Percentiles rank a stretch among this genome's conserved stretches.
phyloP scores from a whole-genome alignment of 176 grass and related monocot genomes.

The Puccinellia tenuiflora region DNA sequence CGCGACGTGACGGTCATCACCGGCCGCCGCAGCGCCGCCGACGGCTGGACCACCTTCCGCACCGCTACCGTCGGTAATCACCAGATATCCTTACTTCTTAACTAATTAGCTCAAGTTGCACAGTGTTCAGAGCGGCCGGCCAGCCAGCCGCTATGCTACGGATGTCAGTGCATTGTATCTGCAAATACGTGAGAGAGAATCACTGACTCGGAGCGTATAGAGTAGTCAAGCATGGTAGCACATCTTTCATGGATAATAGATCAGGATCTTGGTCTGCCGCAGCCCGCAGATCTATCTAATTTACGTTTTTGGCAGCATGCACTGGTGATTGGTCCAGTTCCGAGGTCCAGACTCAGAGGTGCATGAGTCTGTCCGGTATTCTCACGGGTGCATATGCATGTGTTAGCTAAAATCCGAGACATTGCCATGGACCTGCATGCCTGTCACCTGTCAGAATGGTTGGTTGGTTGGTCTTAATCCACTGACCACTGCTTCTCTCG shows the following conservation, averaged over 20 bases:
- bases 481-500: neutral
- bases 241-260: neutral
- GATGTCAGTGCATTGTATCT: neutral
- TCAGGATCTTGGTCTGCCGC: neutral
- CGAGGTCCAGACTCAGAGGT: neutral
- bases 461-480: neutral
- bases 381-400: neutral
- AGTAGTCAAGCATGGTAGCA: neutral
- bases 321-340: neutral
- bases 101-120: neutral
- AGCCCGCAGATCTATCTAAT: neutral
- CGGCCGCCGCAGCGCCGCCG: slow-evolving; percentile 51
- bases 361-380: neutral
- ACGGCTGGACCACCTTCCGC: slow-evolving; percentile 68
- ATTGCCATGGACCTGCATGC: neutral
- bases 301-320: neutral
- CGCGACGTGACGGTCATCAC: slow-evolving; percentile 59
- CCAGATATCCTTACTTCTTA: neutral
- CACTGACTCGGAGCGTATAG: neutral
- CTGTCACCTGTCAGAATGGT: slow-evolving; percentile 1
- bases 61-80: slow-evolving; percentile 61
- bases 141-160: no score
- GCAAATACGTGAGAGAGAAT: neutral
- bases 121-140: neutral
- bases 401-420: slow-evolving; percentile 18